Evolutionary conservation across 2,329 filamentous ascomycete genomes (phyloP), one percentile per base, ranked within the genome.

Genomic region (Lizonia empirigonia): DNA sequence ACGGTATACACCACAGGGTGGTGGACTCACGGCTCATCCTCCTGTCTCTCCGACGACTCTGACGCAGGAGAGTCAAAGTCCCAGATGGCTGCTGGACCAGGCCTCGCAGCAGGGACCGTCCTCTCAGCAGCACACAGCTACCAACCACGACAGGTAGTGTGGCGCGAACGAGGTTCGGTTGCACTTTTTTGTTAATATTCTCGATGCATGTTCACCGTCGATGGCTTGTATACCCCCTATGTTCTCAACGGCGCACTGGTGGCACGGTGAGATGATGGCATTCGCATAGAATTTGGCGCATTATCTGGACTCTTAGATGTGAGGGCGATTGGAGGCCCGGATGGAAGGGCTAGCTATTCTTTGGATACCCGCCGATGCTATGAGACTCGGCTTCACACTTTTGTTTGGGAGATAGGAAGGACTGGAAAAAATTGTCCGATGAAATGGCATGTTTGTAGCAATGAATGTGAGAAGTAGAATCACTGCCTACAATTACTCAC

Each of bases 361-460:
- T 50, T 55, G 61, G 62, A 70, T 70, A 69, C 67, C 68, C 65
- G 58, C 56, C 59, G 58, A 56, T 51, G 40, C 61, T 60, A 53
- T 20, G 42, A 60, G 44, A 59, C 53, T 60, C 53, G 56, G 57
- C 57, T 64, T 50, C 51, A 54, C 26, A 41, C 53, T 53, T 58
- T 22, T 49, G 26, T 49, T 33, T 36, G 45, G 35, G 39, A 24
- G 29, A 32, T 6, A 30, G 12, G 35, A 23, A 42, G 32, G 36
- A 38, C n/a, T 38, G 13, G 39, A 16, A 36, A 12, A 23, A 27
- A 16, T 37, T 33, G 16, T 8, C 20, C n/a, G 15, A 42, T 24
- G 33, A 20, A 22, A 29, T 22, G 9, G 1, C 19, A 30, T 15
- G 26, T 45, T 37, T 37, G 16, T 36, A 52, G 49, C 35, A 16